These are phyloP conservation scores for Sporobolomyces roseus DNA, from an alignment of 768 basidiomycete species.

Conservation along the genomic window DNA sequence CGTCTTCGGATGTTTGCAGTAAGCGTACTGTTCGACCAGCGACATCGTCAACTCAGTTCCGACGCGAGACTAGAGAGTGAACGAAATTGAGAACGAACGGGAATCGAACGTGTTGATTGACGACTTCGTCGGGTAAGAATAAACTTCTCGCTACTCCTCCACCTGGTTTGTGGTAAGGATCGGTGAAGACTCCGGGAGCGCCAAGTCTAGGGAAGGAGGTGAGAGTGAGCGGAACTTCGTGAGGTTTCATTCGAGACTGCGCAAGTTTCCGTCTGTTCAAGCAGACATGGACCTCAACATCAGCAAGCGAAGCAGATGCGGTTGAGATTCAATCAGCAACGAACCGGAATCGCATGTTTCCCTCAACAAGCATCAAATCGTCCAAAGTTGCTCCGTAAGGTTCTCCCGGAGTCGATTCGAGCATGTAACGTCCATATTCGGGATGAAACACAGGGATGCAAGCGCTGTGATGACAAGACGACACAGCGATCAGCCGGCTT, in stretches of 20 bases:
- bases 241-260: constrained; percentile 70
- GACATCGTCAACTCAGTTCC: constrained; percentile 15
- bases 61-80: neutral
- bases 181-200: constrained; percentile 81
- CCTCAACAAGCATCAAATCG: constrained; percentile 83
- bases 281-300: neutral
- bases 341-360: constrained; percentile 89
- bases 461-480: too few relatives aligned
- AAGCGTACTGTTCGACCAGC: constrained; percentile 68
- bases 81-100: constrained; percentile 62
- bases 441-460: constrained; percentile 89
- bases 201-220: constrained; percentile 95
- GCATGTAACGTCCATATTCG: constrained; percentile 97
- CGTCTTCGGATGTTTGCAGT: constrained; percentile 90
- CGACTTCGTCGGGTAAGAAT: constrained; percentile 91
- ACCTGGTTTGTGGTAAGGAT: constrained; percentile 75
- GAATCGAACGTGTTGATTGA: constrained; percentile 95
- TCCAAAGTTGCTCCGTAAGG: constrained; percentile 85
- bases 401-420: constrained; percentile 93
- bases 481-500: too few relatives aligned
- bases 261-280: constrained; percentile 70
- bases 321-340: constrained; percentile 41
- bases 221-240: constrained; percentile 86
- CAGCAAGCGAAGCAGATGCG: neutral
- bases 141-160: constrained; percentile 86